Base-by-base conservation (phyloP, 1,139 yeast species). In the Arxiozyma slooffiae region DNA sequence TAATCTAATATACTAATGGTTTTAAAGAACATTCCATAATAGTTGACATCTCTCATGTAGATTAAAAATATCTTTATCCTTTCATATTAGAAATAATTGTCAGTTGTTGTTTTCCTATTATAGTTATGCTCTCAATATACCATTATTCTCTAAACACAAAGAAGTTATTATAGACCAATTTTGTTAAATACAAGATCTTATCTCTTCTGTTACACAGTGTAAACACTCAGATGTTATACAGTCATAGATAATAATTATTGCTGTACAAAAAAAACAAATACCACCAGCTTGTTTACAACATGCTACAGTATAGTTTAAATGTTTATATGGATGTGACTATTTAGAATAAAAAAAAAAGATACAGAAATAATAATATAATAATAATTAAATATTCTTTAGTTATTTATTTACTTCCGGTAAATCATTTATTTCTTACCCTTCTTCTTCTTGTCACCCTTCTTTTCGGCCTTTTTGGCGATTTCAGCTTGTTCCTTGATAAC, bases 401-500 rank as follows among this genome's bases (percentile, higher is more conserved):
- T 38, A 38, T 38, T 38, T 18, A 38, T 18, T 38, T 38, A 38
- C 21, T 37, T 37, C 39, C 21, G 39, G n/a, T 14, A 34, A 39
- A 24, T 34, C 24, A 47, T 38, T 48, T 49, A 50, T 51, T 52
- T 52, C 53, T 49, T 47, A 48, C 48, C 48, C 55, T 54, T 50
- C 50, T 51, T 47, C 51, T 51, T 53, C 51, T 51, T 53, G 44
- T 48, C 36, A 44, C 48, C 48, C 48, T 51, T 54, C 55, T 53
- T 51, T 46, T 49, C 55, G 47, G 55, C 52, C 50, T 62, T 69
- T 66, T 82, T 81, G 72, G 85, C 90, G 78, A 86, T 85, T 68
- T 82, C 89, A 71, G 87, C 82, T 77, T 85, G 85, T 73, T 88
- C 96, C 85, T 89, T 89, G 71, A 90, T 84, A 70, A 90, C 96